phyloP scores from a whole-genome alignment of 108 stramenopile species.

The Skeletonema menzelii region DNA sequence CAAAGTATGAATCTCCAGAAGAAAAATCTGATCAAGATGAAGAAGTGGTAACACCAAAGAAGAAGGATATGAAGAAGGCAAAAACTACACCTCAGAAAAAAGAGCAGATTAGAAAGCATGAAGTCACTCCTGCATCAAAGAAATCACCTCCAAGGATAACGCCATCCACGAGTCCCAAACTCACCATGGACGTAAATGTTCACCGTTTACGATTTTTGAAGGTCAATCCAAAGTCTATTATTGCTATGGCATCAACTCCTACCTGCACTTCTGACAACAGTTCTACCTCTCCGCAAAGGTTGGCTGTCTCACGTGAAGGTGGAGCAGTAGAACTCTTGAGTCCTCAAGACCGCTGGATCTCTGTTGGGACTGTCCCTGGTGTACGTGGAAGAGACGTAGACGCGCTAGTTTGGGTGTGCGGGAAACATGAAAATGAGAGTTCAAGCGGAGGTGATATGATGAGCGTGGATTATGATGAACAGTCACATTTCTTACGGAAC shows the following conservation, averaged over 20 bases:
- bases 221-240: slow-evolving; percentile 55
- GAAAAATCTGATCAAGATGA: background rate
- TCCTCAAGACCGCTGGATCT: slow-evolving; percentile 58
- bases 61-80: slow-evolving; percentile 12
- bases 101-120: slow-evolving; percentile 10
- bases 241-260: slow-evolving; percentile 52
- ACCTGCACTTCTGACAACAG: slow-evolving; percentile 1
- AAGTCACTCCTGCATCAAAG: slow-evolving; percentile 6
- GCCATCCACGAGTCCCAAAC: slow-evolving; percentile 15
- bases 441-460: background rate
- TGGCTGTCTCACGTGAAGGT: slow-evolving; percentile 61
- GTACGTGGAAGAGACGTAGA: slow-evolving; percentile 42
- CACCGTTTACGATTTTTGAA: slow-evolving; percentile 77
- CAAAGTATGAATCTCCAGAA: slow-evolving; percentile 3
- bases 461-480: slow-evolving; percentile 4
- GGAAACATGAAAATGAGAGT: slow-evolving; percentile 3
- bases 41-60: slow-evolving; percentile 8
- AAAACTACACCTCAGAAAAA: slow-evolving; percentile 7
- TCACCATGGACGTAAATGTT: slow-evolving; percentile 57
- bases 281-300: slow-evolving; percentile 32
- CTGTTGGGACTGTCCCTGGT: slow-evolving; percentile 50
- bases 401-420: slow-evolving; percentile 57
- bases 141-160: slow-evolving; percentile 12
- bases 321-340: slow-evolving; percentile 69
- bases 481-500: slow-evolving; percentile 2